Base-by-base conservation (phyloP, 2,329 filamentous ascomycete genomes). In the Talaromyces amestolkiae region DNA sequence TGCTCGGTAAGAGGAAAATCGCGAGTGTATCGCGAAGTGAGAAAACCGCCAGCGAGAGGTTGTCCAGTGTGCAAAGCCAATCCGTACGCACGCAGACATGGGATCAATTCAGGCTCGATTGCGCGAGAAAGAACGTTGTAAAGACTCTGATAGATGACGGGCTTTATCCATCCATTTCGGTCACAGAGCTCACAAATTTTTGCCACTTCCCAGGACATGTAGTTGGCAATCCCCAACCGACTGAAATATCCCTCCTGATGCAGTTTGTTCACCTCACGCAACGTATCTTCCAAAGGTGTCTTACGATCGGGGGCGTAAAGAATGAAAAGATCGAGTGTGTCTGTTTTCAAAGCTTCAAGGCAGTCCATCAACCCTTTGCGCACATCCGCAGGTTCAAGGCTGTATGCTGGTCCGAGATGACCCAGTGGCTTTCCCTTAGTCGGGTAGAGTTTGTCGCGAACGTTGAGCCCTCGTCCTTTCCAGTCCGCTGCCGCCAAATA, bases 231-330 rank as follows among this genome's bases (percentile, higher is more conserved):
- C 0, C 81, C 82, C 39, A 82, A 78, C 1, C 76, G 71, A n/a
- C 72, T 71, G 69, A 85, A 83, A 31, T 76, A 74, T 0, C 83
- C 83, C 58, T 81, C 77, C 27, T 78, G 68, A 71, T 82, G 73
- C 0, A 85, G 74, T 4, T 77, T 71, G 68, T 85, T 77, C 39
- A 85, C 78, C 31, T 76, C 81, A 7, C 74, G 71, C n/a, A 84
- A 72, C 1, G 83, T 84, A 5, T 80, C 78, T 59, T 81, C 79
- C 60, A 79, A 77, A 0, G 83, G 81, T 1, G 76, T 79, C 0
- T 72, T 79, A n/a, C 79, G 74, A 69, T 85, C 83, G 62, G 83
- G 83, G 0, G 76, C 79, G 67, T 85, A 83, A 2, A 85, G 77
- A 66, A 85, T 85, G 70, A 77, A 83, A 60, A 83, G 79, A 45